Evolutionary conservation across 192 early-diverging fungal species (phyloP).

Genomic region (Dissophora ornata): DNA sequence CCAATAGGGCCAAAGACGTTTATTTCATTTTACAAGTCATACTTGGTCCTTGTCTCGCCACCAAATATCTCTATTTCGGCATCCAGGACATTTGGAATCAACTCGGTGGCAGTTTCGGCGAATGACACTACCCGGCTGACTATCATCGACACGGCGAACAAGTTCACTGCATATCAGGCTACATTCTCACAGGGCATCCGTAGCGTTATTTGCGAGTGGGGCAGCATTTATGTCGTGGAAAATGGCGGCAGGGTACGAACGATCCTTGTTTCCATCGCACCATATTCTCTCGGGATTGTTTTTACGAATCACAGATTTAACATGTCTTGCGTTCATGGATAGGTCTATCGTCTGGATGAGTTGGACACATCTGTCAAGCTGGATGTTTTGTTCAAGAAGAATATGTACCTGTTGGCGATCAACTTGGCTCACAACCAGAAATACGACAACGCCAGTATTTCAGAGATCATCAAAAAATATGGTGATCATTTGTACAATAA

Average conservation of each 20-base stretch:
- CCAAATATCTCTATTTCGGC: conserved; percentile 58
- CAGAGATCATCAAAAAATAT: conserved; percentile 94
- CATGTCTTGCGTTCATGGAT: no score
- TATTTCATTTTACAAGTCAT: conserved; percentile 78
- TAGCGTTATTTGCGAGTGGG: conserved; percentile 88
- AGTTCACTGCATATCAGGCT: conserved; percentile 89
- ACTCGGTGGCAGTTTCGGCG: conserved; percentile 33
- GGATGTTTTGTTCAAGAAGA: conserved; percentile 89
- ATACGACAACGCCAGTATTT: conserved; percentile 84
- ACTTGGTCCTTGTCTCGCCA: conserved; percentile 77
- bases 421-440: conserved; percentile 85
- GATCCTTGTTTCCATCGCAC: neutral
- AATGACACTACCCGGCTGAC: conserved; percentile 70
- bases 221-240: conserved; percentile 88
- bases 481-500: conserved; percentile 95
- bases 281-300: conserved; percentile 40
- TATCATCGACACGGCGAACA: conserved; percentile 92
- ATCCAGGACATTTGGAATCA: conserved; percentile 52
- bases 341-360: conserved; percentile 87
- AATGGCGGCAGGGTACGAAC: conserved; percentile 73
- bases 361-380: conserved; percentile 89
- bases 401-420: conserved; percentile 90
- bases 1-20: conserved; percentile 73
- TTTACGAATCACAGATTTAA: no score
- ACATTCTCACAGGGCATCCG: conserved; percentile 77